Evolutionary conservation across 139 green algal genomes (phyloP), one percentile per base, ranked within the genome.

Genomic region (Tetradesmus obliquus): DNA sequence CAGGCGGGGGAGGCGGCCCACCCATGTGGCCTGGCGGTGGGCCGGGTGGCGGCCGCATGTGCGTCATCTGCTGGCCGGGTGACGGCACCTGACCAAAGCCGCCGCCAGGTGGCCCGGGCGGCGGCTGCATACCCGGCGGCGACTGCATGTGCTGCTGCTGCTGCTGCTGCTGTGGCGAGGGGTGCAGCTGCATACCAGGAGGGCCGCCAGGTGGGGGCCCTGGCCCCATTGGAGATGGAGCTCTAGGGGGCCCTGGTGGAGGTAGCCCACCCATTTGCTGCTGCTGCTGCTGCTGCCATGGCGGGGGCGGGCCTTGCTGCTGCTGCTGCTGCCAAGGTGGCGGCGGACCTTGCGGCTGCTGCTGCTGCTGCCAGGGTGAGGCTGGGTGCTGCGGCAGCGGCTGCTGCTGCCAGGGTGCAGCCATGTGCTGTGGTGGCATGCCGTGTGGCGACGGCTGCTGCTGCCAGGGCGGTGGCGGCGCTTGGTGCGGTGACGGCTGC

Each of bases 381-480:
- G 8, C 60, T 71, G 15, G 81, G 53, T 86, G 82, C 82, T 69
- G 54, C 82, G 32, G 82, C 54, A 54, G 82, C 54, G 69, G 82
- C 82, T 32, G n/a, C 15, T 20, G 54, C n/a, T 55, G 53, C 54
- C 17, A 57, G 12, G 82, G 53, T 54, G 54, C 54, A 13, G 15
- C 54, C 53, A 6, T 53, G 1, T 15, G 53, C 6, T 86, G 82
- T 53, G 54, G 60, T 13, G 60, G 8, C 60, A 71, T 71, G 60
- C 60, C 60, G 60, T 71, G 60, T 13, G 60, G 82, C 19, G 82
- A 86, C 82, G 82, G 82, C 82, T 86, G 82, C 82, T 86, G 82
- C 82, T 86, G 82, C 82, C 82, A 86, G 54, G 82, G 82, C 51
- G 82, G 82, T 53, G n/a, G 82, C 54, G 82, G 53, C 54, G 82